Percentiles rank a stretch among this genome's conserved stretches.
phyloP scores from a whole-genome alignment of 176 grass and related monocot species.

The Eremochloa ophiuroides region DNA sequence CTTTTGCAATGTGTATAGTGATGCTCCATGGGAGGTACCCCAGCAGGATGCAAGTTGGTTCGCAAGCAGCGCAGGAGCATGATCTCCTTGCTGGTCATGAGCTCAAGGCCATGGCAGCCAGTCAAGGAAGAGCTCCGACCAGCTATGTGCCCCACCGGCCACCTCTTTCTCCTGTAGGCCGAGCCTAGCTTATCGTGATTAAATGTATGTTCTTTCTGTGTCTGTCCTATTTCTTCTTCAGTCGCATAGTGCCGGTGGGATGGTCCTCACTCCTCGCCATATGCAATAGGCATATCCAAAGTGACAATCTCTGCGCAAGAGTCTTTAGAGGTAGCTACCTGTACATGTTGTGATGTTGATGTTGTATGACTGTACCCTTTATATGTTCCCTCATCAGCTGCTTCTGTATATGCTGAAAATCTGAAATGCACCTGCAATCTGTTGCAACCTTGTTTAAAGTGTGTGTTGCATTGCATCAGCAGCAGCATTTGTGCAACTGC shows the following conservation, averaged over 20 bases:
- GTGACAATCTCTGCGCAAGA: slow-evolving; percentile 26
- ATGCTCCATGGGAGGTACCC: slow-evolving; percentile 55
- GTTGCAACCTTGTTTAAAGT: not conserved
- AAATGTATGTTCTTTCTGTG: slow-evolving; percentile 21
- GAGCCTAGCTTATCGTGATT: slow-evolving; percentile 45
- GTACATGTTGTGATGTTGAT: slow-evolving; percentile 33
- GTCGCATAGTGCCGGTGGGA: slow-evolving; percentile 6
- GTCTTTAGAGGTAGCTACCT: slow-evolving; percentile 22
- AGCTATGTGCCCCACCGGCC: slow-evolving; percentile 72
- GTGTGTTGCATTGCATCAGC: not conserved
- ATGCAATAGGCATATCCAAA: slow-evolving; percentile 17
- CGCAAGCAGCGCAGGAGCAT: slow-evolving; percentile 26
- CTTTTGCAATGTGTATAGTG: slow-evolving; percentile 82
- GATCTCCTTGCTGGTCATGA: slow-evolving; percentile 34
- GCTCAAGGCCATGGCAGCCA: slow-evolving; percentile 30
- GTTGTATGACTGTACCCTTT: slow-evolving; percentile 17
- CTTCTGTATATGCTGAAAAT: not conserved
- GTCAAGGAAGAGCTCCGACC: slow-evolving; percentile 32
- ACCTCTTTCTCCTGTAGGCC: slow-evolving; percentile 77
- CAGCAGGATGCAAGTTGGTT: slow-evolving; percentile 27
- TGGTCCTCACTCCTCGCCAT: slow-evolving; percentile 22
- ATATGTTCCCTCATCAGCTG: not conserved
- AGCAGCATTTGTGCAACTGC: not conserved
- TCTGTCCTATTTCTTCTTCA: not conserved
- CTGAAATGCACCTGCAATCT: not conserved